phyloP scores from a whole-genome alignment of 2,329 filamentous ascomycete species.

The Aspergillus bombycis region DNA sequence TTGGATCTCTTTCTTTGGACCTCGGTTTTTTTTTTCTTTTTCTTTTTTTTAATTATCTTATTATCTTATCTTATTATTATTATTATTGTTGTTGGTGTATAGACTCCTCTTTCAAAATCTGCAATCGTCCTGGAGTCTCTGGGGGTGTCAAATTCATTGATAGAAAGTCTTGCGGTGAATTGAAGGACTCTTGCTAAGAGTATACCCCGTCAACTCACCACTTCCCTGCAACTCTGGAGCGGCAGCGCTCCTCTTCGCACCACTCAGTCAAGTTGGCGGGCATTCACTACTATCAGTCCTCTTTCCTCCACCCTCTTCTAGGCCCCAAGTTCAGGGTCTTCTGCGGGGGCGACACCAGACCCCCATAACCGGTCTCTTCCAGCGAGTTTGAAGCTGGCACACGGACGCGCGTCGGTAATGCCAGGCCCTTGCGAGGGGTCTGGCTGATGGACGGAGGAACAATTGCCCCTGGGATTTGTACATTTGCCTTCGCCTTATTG shows the following conservation, averaged over 20 bases:
- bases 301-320: slow-evolving; percentile 83
- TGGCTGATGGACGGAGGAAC: slow-evolving; percentile 44
- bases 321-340: slow-evolving; percentile 94
- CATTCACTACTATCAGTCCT: slow-evolving; percentile 70
- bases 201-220: slow-evolving; percentile 17
- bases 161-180: slow-evolving; percentile 17
- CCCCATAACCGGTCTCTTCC: slow-evolving; percentile 77
- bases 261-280: slow-evolving; percentile 92
- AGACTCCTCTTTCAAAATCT: not conserved
- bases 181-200: slow-evolving; percentile 18
- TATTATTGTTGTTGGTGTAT: slow-evolving; percentile 1
- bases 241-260: slow-evolving; percentile 37
- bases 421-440: slow-evolving; percentile 48
- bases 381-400: slow-evolving; percentile 36
- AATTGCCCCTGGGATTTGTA: slow-evolving; percentile 33
- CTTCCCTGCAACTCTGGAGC: slow-evolving; percentile 44
- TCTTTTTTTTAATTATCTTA: no score
- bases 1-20: slow-evolving; percentile 5
- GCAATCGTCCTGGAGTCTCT: not conserved
- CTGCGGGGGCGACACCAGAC: slow-evolving; percentile 94
- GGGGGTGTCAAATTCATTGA: slow-evolving; percentile 14
- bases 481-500: slow-evolving; percentile 25
- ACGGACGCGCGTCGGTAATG: slow-evolving; percentile 40
- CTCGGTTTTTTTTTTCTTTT: not conserved
- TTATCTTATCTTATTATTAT: no score